Percentiles rank a stretch among this genome's conserved stretches.
These are phyloP conservation scores for Cyberlindnera euphorbiiphila DNA, from an alignment of 805 yeast species.

Conservation along the genomic window DNA sequence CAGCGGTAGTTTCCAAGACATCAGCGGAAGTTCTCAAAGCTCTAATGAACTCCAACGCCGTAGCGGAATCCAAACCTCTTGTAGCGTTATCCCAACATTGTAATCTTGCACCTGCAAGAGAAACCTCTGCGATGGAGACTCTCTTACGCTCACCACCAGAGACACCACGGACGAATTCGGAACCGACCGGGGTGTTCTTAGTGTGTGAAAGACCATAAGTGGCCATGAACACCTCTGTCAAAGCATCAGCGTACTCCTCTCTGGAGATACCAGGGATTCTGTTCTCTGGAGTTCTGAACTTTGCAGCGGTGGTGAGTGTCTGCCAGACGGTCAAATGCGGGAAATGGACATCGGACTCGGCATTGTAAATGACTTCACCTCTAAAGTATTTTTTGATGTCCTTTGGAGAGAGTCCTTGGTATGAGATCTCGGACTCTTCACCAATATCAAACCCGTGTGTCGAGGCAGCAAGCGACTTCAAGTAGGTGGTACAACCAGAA, in stretches of 20 bases:
- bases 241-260: conserved; percentile 43
- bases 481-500: conserved; percentile 61
- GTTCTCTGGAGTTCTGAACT: conserved; percentile 52
- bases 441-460: conserved; percentile 54
- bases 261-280: conserved; percentile 49
- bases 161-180: conserved; percentile 63
- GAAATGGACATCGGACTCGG: conserved; percentile 61
- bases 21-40: conserved; percentile 51
- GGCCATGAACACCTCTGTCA: conserved; percentile 50
- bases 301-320: conserved; percentile 53
- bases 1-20: conserved; percentile 46
- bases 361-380: conserved; percentile 63
- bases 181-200: conserved; percentile 61
- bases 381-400: conserved; percentile 46
- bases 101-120: conserved; percentile 43
- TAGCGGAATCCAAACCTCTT: conserved; percentile 61
- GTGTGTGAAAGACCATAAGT: conserved; percentile 52
- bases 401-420: conserved; percentile 43
- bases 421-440: conserved; percentile 42
- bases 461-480: conserved; percentile 51
- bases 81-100: conserved; percentile 62
- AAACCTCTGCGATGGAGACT: conserved; percentile 68
- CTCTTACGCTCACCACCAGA: conserved; percentile 77
- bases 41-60: conserved; percentile 53
- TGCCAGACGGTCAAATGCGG: conserved; percentile 61